phyloP scores from a whole-genome alignment of 768 basidiomycete species.

The Mycena kentingensis region DNA sequence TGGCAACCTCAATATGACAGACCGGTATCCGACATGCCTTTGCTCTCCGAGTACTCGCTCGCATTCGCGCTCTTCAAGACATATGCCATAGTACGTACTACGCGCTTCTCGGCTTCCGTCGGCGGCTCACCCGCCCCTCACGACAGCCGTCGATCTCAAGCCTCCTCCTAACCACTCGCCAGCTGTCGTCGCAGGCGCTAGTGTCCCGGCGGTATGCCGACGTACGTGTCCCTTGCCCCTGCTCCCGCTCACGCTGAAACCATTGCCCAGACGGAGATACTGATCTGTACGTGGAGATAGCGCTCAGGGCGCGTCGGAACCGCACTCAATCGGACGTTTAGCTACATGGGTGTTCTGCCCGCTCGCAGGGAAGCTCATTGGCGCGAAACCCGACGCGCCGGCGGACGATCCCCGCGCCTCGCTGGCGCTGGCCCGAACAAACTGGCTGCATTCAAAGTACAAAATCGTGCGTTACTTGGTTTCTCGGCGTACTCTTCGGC shows the following conservation, averaged over 20 bases:
- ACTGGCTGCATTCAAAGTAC: conserved; percentile 46
- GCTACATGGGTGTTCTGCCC: conserved; percentile 42
- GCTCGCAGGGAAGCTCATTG: conserved; percentile 18
- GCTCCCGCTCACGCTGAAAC: not conserved
- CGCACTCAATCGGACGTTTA: conserved; percentile 16
- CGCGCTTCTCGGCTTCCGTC: not conserved
- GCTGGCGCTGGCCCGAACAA: conserved; percentile 43
- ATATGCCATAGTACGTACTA: conserved; percentile 47
- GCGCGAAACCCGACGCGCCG: conserved; percentile 22
- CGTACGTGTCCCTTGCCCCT: conserved; percentile 33
- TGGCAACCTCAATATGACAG: too few relatives aligned
- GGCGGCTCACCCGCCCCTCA: not conserved
- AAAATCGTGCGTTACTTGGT: conserved; percentile 36
- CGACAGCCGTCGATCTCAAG: conserved; percentile 51
- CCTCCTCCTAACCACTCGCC: conserved; percentile 42
- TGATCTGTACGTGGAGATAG: conserved; percentile 37
- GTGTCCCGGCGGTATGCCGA: conserved; percentile 50
- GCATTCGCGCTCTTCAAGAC: conserved; percentile 58
- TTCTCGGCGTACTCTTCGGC: not conserved
- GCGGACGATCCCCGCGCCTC: conserved; percentile 43
- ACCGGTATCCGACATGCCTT: conserved; percentile 53
- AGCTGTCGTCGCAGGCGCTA: conserved; percentile 37
- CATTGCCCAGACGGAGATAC: conserved; percentile 42
- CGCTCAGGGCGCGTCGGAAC: not conserved
- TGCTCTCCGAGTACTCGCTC: conserved; percentile 40